Evolutionary conservation across 2,329 filamentous ascomycete genomes (phyloP).

Genomic region (Stachybotrys elegans): DNA sequence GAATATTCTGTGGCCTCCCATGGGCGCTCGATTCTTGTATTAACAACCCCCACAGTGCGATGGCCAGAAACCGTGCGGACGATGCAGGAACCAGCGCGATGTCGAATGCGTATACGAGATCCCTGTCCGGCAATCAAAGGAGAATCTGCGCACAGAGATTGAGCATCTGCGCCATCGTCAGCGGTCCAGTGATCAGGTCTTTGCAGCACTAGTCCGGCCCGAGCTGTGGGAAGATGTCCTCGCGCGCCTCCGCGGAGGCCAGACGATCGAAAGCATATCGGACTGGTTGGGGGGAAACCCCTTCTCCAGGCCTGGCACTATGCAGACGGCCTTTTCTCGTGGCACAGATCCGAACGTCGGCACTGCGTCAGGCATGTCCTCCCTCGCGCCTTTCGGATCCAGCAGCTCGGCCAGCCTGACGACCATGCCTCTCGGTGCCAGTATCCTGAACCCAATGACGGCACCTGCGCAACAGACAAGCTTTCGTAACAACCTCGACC

Average conservation of each 20-base stretch:
- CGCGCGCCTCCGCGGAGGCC: constrained; percentile 46
- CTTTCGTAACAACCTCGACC: constrained; percentile 28
- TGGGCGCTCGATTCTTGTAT: constrained; percentile 4
- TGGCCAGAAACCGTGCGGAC: constrained; percentile 48
- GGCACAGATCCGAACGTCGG: constrained; percentile 11
- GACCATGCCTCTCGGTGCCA: constrained; percentile 29
- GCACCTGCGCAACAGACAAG: constrained; percentile 40
- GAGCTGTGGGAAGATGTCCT: constrained; percentile 51
- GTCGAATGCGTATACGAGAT: constrained; percentile 57
- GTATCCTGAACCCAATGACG: constrained; percentile 46
- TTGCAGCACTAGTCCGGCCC: constrained; percentile 47
- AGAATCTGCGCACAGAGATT: constrained; percentile 55
- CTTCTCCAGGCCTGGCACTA: constrained; percentile 22
- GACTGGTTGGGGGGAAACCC: constrained; percentile 43
- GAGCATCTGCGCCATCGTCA: constrained; percentile 51
- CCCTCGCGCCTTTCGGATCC: constrained; percentile 13
- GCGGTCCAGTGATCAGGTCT: constrained; percentile 48
- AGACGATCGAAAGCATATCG: constrained; percentile 50
- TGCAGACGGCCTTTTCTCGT: constrained; percentile 16
- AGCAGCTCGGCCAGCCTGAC: constrained; percentile 22
- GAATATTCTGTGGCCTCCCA: too few species aligned
- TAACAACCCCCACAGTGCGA: constrained; percentile 51
- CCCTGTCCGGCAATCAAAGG: constrained; percentile 59
- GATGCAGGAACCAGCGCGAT: constrained; percentile 50
- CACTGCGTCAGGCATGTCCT: constrained; percentile 9